Evolutionary conservation across 768 basidiomycete genomes (phyloP).

Genomic region (Xanthoconium stramineum): DNA sequence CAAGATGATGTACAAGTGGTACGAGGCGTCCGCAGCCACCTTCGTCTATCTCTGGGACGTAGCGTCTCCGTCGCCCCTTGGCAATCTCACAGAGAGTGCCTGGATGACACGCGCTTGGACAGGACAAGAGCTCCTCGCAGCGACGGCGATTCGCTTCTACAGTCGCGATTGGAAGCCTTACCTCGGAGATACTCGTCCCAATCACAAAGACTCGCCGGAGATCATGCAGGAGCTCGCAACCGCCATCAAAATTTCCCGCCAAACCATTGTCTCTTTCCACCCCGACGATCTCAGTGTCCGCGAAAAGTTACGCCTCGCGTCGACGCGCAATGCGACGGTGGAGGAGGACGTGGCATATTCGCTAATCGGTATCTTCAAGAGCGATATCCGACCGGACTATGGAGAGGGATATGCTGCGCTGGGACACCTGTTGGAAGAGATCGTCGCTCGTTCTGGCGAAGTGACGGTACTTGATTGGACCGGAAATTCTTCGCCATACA

Average conservation of each 20-base stretch:
- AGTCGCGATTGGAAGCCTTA: slow-evolving; percentile 9
- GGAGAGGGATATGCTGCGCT: slow-evolving; percentile 1
- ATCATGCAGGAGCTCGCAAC: slow-evolving; percentile 8
- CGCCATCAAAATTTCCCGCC: slow-evolving; percentile 1
- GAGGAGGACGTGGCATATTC: slow-evolving; percentile 10
- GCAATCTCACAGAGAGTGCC: background rate
- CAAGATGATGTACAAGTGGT: slow-evolving; percentile 14
- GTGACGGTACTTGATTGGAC: no score
- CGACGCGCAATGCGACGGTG: slow-evolving; percentile 2
- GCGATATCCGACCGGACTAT: background rate
- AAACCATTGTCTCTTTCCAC: slow-evolving; percentile 1
- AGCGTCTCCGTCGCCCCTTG: background rate
- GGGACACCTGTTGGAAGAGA: background rate
- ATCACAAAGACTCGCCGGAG: slow-evolving; percentile 11
- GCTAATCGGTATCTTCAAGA: slow-evolving; percentile 8
- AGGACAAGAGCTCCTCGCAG: slow-evolving; percentile 15
- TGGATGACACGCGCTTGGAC: slow-evolving; percentile 20
- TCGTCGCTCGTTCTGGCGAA: no score
- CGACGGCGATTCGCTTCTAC: slow-evolving; percentile 12
- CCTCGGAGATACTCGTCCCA: background rate
- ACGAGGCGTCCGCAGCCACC: slow-evolving; percentile 4
- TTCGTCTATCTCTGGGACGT: background rate
- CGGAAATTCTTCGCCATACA: no score
- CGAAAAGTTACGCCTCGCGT: slow-evolving; percentile 11
- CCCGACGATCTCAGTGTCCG: slow-evolving; percentile 3